Conservation (phyloP, 2,329 filamentous ascomycete species). For the Dothistroma pini region DNA sequence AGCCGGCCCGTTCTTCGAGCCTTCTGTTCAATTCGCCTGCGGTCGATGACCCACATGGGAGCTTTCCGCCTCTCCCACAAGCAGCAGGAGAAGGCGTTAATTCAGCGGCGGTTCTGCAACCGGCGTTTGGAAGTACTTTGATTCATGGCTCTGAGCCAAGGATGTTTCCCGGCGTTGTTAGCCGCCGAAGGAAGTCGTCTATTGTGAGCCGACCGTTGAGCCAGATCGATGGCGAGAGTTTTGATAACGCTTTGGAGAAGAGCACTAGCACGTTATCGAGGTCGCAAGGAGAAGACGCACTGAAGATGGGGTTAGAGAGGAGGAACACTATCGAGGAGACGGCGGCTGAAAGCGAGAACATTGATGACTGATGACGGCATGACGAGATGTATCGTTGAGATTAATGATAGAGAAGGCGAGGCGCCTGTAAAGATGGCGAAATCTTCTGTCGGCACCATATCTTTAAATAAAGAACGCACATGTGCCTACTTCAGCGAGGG, state of each 20-base stretch:
- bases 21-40: conserved; percentile 14
- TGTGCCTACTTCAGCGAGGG: background rate
- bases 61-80: conserved; percentile 8
- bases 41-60: conserved; percentile 8
- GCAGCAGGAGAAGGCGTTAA: background rate
- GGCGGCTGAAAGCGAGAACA: conserved; percentile 11
- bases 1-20: conserved; percentile 6
- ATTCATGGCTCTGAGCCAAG: conserved; percentile 58
- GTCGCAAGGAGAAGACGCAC: conserved; percentile 10
- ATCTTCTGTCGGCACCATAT: background rate
- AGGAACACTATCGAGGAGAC: conserved; percentile 20
- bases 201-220: conserved; percentile 12
- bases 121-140: conserved; percentile 43
- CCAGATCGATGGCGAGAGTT: conserved; percentile 3
- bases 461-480: background rate
- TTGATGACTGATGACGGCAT: conserved; percentile 2
- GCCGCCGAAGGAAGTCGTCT: conserved; percentile 36
- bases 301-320: conserved; percentile 16
- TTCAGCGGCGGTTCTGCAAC: conserved; percentile 31
- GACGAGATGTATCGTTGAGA: background rate
- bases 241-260: conserved; percentile 17
- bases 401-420: background rate
- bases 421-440: background rate
- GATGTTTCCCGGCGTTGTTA: conserved; percentile 69
- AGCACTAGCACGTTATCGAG: conserved; percentile 20